Evolutionary conservation across 2,329 filamentous ascomycete genomes (phyloP), one percentile per base, ranked within the genome.

Genomic region (Clarireedia monteithiana): DNA sequence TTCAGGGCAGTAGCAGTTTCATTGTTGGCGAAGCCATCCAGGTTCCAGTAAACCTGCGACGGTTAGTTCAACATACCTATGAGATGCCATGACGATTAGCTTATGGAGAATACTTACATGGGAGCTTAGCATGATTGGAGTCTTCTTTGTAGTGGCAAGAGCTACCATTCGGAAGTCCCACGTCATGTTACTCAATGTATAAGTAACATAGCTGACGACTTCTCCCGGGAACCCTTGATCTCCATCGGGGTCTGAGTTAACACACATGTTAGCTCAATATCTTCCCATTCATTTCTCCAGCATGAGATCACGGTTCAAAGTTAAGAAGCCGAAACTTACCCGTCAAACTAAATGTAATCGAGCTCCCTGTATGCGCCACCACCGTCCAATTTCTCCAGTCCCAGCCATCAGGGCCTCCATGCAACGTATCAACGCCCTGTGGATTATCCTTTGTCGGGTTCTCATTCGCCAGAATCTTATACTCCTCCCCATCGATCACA

Each of bases 211-310:
- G 58, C 84, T 84, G 50, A 88, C 72, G 5, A 92, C 87, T 69
- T 89, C 83, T 55, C 88, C 88, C 0, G 88, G 88, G 72, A 92
- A 91, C 40, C 88, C 88, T 69, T 88, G 77, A 67, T 86, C 79
- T 62, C 86, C 86, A 68, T 86, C 86, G 0, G 81, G 77, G 66
- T 92, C 53, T 55, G 26, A 2, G 24, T 12, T 23, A 7, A 7
- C 6, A 15, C 12, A 23, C 12, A 14, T 1, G 30, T 55, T 26
- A 50, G 53, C 9, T 44, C 9, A 20, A 20, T 20, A 10, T 34
- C 30, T 34, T 34, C 7, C 30, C 7, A 34, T 7, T 49, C 2
- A 7, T 36, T 36, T 10, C 15, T 12, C 6, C 1, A 40, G 15
- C 39, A 42, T 17, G 14, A n/a, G 15, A 6, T 14, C 39, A 20